phyloP scores from a whole-genome alignment of 257 asterid species.

The Plantago elongata region DNA sequence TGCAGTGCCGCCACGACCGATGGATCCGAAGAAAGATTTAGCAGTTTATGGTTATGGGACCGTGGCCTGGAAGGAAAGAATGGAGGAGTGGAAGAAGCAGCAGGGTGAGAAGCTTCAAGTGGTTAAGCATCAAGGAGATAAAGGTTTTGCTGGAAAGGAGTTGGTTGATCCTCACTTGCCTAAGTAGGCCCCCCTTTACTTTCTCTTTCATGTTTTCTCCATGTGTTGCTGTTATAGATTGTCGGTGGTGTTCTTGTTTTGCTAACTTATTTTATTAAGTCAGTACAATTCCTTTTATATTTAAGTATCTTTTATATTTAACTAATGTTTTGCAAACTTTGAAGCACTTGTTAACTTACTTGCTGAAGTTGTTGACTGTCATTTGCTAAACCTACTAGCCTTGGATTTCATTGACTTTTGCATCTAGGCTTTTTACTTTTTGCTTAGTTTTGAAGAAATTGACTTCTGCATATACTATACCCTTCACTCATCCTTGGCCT shows the following conservation, averaged over 20 bases:
- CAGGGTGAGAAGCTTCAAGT: conserved; percentile 86
- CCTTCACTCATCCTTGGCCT: too few relatives aligned
- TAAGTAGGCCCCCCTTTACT: conserved; percentile 54
- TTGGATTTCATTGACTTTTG: too few relatives aligned
- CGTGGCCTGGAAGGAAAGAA: conserved; percentile 96
- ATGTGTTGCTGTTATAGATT: background rate
- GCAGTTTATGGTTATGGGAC: conserved; percentile 96
- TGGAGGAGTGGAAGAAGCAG: conserved; percentile 97
- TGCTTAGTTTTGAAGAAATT: too few relatives aligned
- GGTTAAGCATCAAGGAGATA: conserved; percentile 79
- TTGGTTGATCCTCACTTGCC: conserved; percentile 87
- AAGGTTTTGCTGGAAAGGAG: conserved; percentile 59
- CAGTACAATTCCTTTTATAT: background rate
- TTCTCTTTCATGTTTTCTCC: conserved; percentile 9
- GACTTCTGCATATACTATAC: too few relatives aligned
- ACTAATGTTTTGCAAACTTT: too few relatives aligned
- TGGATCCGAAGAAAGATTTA: conserved; percentile 96
- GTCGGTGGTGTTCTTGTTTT: background rate
- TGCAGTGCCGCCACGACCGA: conserved; percentile 83
- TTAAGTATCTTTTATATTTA: background rate
- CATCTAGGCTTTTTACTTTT: too few relatives aligned
- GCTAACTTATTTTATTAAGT: background rate
- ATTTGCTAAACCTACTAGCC: too few relatives aligned
- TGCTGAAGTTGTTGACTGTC: too few relatives aligned
- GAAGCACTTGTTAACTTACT: too few relatives aligned